These are phyloP conservation scores for Fraxinus latifolia DNA, from an alignment of 305 asterid species.

Conservation along the genomic window DNA sequence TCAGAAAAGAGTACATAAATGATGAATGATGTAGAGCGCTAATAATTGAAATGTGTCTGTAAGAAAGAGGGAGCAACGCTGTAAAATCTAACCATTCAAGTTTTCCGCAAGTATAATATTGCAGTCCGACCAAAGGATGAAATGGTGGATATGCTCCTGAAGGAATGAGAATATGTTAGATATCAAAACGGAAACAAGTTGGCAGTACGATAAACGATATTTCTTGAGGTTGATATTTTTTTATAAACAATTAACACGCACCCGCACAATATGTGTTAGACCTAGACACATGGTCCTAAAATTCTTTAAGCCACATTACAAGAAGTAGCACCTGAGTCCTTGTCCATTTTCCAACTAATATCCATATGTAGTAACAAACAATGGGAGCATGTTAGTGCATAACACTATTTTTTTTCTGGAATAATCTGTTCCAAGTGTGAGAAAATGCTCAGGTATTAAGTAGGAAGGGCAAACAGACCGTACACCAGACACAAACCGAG, in stretches of 20 bases:
- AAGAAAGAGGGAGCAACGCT: not conserved
- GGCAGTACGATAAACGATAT: not conserved
- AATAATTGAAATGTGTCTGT: not conserved
- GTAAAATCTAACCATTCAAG: slow-evolving; percentile 75
- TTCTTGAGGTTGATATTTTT: not conserved
- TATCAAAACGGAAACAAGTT: not conserved
- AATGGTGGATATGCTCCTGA: slow-evolving; percentile 74
- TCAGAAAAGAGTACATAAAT: not conserved
- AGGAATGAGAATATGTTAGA: slow-evolving; percentile 3
- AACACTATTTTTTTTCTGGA: not conserved
- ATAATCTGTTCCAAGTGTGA: not conserved
- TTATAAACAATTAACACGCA: not conserved
- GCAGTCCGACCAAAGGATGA: slow-evolving; percentile 90
- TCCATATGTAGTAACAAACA: not conserved
- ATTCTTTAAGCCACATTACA: not conserved
- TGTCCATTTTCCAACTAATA: not conserved
- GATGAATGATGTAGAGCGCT: not conserved
- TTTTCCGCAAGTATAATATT: slow-evolving; percentile 78
- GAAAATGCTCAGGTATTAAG: not conserved
- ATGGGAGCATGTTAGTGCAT: not conserved
- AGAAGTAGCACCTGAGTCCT: not conserved
- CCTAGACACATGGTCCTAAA: not conserved
- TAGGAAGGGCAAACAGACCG: not conserved
- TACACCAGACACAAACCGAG: not conserved
- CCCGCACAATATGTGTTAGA: not conserved